Base-by-base conservation (phyloP, 106 monocot genomes). In the Hemerocallis citrina region DNA sequence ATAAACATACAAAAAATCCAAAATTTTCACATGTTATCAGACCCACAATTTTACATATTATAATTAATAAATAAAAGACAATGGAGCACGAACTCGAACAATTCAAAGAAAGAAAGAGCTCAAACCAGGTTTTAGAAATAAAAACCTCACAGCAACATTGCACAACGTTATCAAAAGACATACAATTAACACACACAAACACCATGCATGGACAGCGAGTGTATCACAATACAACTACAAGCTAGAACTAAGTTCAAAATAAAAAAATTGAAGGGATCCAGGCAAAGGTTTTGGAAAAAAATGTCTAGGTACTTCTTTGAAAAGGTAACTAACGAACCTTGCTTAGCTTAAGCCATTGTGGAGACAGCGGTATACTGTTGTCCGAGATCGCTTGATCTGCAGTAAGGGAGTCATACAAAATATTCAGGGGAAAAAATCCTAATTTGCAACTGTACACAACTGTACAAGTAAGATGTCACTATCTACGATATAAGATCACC, bases 291-390 rank as follows among this genome's bases (percentile, higher is more conserved):
- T n/a, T 32, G 1, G 5, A n/a, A n/a, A n/a, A n/a, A n/a, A n/a
- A n/a, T n/a, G n/a, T n/a, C n/a, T n/a, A n/a, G n/a, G n/a, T n/a
- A n/a, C n/a, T n/a, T 5, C 20, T 13, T 23, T 24, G 61, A 44
- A 30, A 15, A 44, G 27, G 44, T 44, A 43, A 62, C 42, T 43
- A 2, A 44, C 55, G 23, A 74, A 57, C 69, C 80, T 81, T 86
- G 57, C 59, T 96, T 96, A 45, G 86, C 63, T 68, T 90, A 84
- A 96, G 74, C 95, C 95, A 96, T 38, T 96, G 95, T 21, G 95
- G 95, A 67, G 95, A 90, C 55, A 96, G 64, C 46, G 95, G 95
- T 38, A 96, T 90, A 52, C 40, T 84, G 52, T 77, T 96, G 31
- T 86, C 89, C n/a, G 78, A 71, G 57, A 50, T 62, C 30, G 57